Percentiles rank a stretch among this genome's conserved stretches.
These are phyloP conservation scores for Fistulinella prunicolor DNA, from an alignment of 768 basidiomycete genomes.

Conservation along the genomic window DNA sequence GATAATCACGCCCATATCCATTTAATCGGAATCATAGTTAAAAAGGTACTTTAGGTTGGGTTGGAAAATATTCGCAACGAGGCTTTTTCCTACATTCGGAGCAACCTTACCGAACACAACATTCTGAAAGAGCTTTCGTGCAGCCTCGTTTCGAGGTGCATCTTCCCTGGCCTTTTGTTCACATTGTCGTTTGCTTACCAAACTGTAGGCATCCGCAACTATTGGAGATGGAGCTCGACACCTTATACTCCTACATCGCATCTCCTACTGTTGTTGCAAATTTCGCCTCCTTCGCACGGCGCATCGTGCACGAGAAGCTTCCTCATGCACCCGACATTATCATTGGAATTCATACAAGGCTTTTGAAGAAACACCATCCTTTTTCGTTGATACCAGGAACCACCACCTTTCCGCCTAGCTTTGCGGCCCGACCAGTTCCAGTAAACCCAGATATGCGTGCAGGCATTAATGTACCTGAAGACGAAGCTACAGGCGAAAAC, in stretches of 20 bases:
- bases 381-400: not conserved
- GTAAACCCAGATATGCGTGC: too few species aligned
- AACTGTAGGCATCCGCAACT: constrained; percentile 9
- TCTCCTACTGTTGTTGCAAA: constrained; percentile 11
- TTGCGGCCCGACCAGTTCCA: not conserved
- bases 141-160: constrained; percentile 18
- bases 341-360: constrained; percentile 15
- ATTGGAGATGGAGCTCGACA: constrained; percentile 22
- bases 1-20: too few species aligned
- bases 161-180: not conserved
- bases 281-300: constrained; percentile 10
- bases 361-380: constrained; percentile 11
- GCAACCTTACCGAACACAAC: constrained; percentile 19
- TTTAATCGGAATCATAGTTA: not conserved
- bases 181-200: not conserved
- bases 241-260: constrained; percentile 17
- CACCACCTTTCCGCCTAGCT: not conserved
- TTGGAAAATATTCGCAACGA: constrained; percentile 18
- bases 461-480: too few species aligned
- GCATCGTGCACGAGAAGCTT: constrained; percentile 20
- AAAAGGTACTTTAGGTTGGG: constrained; percentile 7
- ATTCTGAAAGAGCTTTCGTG: constrained; percentile 24
- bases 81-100: constrained; percentile 15
- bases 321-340: constrained; percentile 21
- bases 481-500: too few species aligned